Base-by-base conservation (phyloP, 805 yeast species). In the Candida sanyiensis region DNA sequence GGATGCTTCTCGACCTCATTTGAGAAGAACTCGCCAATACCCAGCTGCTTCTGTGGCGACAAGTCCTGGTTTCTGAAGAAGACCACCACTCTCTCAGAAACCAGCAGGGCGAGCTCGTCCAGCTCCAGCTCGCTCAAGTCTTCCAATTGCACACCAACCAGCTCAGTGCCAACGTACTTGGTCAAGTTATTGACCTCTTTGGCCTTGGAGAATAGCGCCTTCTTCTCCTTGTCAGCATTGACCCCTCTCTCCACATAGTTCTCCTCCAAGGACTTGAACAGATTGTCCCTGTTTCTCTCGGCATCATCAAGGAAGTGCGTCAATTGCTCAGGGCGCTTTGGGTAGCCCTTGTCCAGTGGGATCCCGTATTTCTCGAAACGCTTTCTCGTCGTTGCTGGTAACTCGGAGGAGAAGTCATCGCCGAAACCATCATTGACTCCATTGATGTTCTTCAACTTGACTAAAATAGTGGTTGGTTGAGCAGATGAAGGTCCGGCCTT, bases 71-170 rank as follows among this genome's bases (percentile, higher is more conserved):
- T 39, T 40, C 47, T 43, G 13, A 72, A 70, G 49, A 72, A 70
- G 13, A 72, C 76, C 29, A 70, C 75, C n/a, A 64, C 66, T 48
- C 77, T 62, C 52, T 69, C 73, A 18, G 75, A 70, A 26, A 69
- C 56, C 33, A 71, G 51, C 11, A 69, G 54, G 6, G 75, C 75
- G 42, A 71, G 58, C 52, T 71, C 74, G 49, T 71, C 73, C 38
- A 54, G 59, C 50, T 71, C 75, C 47, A 60, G 43, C 39, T 69
- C 67, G 28, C 54, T 62, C 40, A 71, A 52, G 23, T 68, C 70
- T 5, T 57, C 52, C 28, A 71, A 52, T 50, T 71, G 72, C 29
- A 71, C 52, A 13, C 75, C 76, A 32, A 65, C 62, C 39, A 71
- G 60, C 44, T 70, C 76, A 12, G 76, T 72, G 35, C 77, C 77